Percentiles rank a stretch among this genome's conserved stretches.
phyloP scores from a whole-genome alignment of 106 monocot genomes.

The Acorus gramineus region DNA sequence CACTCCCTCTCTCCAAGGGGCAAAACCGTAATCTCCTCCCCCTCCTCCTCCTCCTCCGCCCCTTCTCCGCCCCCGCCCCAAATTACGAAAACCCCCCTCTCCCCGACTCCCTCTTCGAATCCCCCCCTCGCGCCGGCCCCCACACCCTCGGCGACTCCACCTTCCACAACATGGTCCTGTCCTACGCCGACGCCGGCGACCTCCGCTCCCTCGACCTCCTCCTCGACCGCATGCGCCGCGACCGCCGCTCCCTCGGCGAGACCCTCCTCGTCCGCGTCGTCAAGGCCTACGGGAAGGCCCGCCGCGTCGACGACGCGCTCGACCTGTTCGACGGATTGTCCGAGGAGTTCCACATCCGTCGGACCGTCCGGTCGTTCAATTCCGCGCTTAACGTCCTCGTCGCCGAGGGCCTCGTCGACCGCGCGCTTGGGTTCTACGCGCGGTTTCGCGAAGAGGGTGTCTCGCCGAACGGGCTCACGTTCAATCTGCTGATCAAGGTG shows the following conservation, averaged over 20 bases:
- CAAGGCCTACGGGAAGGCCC: constrained; percentile 25
- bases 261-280: constrained; percentile 44
- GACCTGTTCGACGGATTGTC: constrained; percentile 52
- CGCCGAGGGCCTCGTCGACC: constrained; percentile 5
- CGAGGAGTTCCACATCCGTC: constrained; percentile 25
- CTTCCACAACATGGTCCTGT: constrained; percentile 41
- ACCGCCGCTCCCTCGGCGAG: constrained; percentile 31
- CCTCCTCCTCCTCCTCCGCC: constrained; percentile 3
- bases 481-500: constrained; percentile 51
- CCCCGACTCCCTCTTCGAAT: constrained; percentile 18
- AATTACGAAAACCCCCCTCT: neutral
- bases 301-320: constrained; percentile 35
- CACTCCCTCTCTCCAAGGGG: no score
- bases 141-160: constrained; percentile 57
- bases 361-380: constrained; percentile 44
- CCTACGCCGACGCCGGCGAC: constrained; percentile 21
- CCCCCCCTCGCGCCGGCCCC: constrained; percentile 15
- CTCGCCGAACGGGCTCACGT: constrained; percentile 40
- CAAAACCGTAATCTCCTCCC: constrained; percentile 1
- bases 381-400: constrained; percentile 35
- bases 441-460: constrained; percentile 12
- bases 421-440: constrained; percentile 35
- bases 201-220: constrained; percentile 26
- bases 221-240: constrained; percentile 31
- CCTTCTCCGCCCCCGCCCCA: neutral